Base-by-base conservation (phyloP, 305 asterid species). In the Withania somnifera region DNA sequence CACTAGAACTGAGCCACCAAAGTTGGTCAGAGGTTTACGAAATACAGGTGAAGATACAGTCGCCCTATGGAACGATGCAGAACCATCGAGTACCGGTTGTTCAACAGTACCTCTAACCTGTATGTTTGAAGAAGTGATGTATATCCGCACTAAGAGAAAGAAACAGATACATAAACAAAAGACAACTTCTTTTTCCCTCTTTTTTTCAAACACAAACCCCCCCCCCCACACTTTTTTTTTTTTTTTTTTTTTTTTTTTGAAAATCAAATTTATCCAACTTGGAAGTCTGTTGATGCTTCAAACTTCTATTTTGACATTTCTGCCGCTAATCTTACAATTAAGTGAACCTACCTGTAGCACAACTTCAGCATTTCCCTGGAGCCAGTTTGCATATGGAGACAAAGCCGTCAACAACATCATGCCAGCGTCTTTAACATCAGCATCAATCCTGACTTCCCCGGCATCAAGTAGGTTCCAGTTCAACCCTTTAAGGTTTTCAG, bases 41-140 rank as follows among this genome's bases (percentile, higher is more conserved):
- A 97, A 97, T 38, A 94, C 98, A 84, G 98, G 99, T 30, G 99
- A 94, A 86, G 98, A 93, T 78, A 97, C 92, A 17, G 97, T 92
- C 68, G 97, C 99, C 93, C 98, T 90, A 87, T 97, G 93, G 86
- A 97, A 94, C 88, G 94, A 92, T 80, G 99, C 99, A 81, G 99
- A 94, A 68, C 99, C 99, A 88, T 97, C 97, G 36, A 97, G 90
- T 67, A 97, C 84, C 7, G 99, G 99, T 83, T 97, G 98, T 87
- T 97, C 99, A 84, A 97, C 98, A 11, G 99, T 94, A 60, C 99
- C 99, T 88, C 99, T 91, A 84, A 94, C 97, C 99, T 96, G 86
- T 68, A 86, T n/a, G 81, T 50, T 52, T 81, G 63, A 84, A 83
- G 42, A 79, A 42, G 75, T 17, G 53, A 11, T 15, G 5, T 78